Conservation (phyloP, 2,329 filamentous ascomycete species). For the Thermomyces lanuginosus region DNA sequence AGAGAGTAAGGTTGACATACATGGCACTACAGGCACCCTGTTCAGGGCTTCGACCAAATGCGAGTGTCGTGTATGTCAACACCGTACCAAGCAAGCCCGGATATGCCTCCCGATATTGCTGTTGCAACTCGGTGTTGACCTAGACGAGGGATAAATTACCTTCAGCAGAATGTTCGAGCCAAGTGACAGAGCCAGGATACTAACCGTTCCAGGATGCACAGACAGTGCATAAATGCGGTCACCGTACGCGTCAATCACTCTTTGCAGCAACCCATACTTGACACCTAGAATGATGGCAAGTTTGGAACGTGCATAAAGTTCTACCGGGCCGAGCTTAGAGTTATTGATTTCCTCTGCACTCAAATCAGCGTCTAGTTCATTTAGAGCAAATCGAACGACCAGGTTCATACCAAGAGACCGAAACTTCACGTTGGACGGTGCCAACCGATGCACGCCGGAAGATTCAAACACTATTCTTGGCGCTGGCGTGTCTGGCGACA, state of each 20-base stretch:
- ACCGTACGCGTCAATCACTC: conserved; percentile 27
- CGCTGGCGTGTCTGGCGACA: conserved; percentile 17
- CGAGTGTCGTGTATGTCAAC: conserved; percentile 19
- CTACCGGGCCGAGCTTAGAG: conserved; percentile 14
- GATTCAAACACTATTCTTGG: conserved; percentile 29
- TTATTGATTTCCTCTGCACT: conserved; percentile 34
- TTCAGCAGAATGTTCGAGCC: too few species aligned
- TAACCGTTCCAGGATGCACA: conserved; percentile 28
- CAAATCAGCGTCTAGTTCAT: too few species aligned
- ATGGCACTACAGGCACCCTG: conserved; percentile 31
- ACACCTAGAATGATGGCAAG: conserved; percentile 29
- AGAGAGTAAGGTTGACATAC: conserved; percentile 13
- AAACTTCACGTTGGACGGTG: conserved; percentile 24
- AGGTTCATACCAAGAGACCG: too few species aligned
- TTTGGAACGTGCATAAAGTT: conserved; percentile 29
- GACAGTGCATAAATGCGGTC: conserved; percentile 27
- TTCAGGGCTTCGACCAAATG: conserved; percentile 22
- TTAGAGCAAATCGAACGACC: too few species aligned
- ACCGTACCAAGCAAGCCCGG: conserved; percentile 27
- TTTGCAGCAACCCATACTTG: conserved; percentile 26
- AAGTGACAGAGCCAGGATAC: too few species aligned
- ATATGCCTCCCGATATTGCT: conserved; percentile 33
- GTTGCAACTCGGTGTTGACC: conserved; percentile 31
- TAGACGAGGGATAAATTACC: conserved; percentile 8
- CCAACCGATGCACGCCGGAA: conserved; percentile 26